Conservation (phyloP, 352 stramenopile species). For the Chrysophaeum taylorii region DNA sequence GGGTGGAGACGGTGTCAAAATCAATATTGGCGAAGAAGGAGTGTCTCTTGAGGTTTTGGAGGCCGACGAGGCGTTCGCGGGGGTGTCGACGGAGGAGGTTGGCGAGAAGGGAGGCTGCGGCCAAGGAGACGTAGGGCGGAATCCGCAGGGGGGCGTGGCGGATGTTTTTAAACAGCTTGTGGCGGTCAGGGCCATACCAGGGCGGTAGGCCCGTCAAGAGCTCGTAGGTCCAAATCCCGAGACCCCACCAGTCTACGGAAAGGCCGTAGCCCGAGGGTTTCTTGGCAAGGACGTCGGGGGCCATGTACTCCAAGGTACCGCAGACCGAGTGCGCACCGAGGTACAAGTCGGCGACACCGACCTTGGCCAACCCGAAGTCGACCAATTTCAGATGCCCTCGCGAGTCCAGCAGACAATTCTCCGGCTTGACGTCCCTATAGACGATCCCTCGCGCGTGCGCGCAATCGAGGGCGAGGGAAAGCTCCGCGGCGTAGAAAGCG, state of each 20-base stretch:
- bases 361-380: conserved; percentile 71
- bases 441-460: conserved; percentile 80
- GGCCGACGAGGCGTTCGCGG: conserved; percentile 27
- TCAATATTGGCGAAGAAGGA: conserved; percentile 34
- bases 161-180: conserved; percentile 68
- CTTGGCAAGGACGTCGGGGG: conserved; percentile 74
- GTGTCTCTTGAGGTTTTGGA: conserved; percentile 31
- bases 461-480: conserved; percentile 72
- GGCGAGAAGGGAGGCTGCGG: conserved; percentile 58
- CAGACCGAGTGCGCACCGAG: conserved; percentile 74
- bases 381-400: conserved; percentile 34
- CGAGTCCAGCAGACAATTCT: conserved; percentile 73
- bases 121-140: conserved; percentile 61
- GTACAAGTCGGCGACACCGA: conserved; percentile 63
- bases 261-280: conserved; percentile 63
- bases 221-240: conserved; percentile 50
- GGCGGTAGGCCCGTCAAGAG: conserved; percentile 53
- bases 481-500: conserved; percentile 77
- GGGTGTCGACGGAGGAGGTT: conserved; percentile 52
- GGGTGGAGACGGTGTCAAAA: conserved; percentile 37
- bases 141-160: conserved; percentile 60
- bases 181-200: conserved; percentile 71
- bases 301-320: conserved; percentile 77
- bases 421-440: conserved; percentile 87
- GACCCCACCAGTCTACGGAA: conserved; percentile 78